phyloP scores from a whole-genome alignment of 352 stramenopile genomes.

The Phytophthora agathidicida region DNA sequence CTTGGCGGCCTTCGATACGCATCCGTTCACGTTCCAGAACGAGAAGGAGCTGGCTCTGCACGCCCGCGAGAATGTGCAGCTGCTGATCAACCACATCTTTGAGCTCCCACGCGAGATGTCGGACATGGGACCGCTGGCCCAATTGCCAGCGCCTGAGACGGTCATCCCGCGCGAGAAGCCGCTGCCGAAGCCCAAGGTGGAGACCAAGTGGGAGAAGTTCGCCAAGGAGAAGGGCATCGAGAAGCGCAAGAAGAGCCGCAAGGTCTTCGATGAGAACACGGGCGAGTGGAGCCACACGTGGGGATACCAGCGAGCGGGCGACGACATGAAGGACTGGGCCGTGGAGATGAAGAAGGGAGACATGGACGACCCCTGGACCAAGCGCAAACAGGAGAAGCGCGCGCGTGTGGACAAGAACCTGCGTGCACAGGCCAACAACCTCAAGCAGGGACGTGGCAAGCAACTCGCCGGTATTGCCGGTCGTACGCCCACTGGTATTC shows the following conservation, averaged over 20 bases:
- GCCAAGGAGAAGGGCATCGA: conserved; percentile 97
- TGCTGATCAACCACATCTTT: conserved; percentile 94
- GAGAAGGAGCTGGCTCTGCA: conserved; percentile 92
- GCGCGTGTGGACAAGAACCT: conserved; percentile 94
- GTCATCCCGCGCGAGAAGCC: conserved; percentile 90
- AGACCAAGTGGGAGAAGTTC: conserved; percentile 99
- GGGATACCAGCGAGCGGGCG: conserved; percentile 90
- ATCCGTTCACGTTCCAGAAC: conserved; percentile 81
- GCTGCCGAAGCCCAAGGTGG: conserved; percentile 92
- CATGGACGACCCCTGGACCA: conserved; percentile 95
- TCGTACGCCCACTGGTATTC: conserved; percentile 82
- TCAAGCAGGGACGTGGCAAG: conserved; percentile 75
- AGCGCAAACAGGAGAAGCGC: conserved; percentile 92
- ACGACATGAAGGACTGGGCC: conserved; percentile 92
- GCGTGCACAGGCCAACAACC: conserved; percentile 78
- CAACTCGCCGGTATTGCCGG: conserved; percentile 45
- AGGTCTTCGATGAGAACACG: conserved; percentile 96
- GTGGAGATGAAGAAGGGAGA: conserved; percentile 95
- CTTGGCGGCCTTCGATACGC: conserved; percentile 88
- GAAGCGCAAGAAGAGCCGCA: conserved; percentile 96
- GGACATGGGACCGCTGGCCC: conserved; percentile 92
- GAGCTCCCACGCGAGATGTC: conserved; percentile 92
- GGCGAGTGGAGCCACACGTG: conserved; percentile 94
- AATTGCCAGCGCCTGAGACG: conserved; percentile 70
- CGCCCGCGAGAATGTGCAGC: conserved; percentile 92